Evolutionary conservation across 2,329 filamentous ascomycete genomes (phyloP), one percentile per base, ranked within the genome.

Genomic region (Sclerotinia sclerotiorum): DNA sequence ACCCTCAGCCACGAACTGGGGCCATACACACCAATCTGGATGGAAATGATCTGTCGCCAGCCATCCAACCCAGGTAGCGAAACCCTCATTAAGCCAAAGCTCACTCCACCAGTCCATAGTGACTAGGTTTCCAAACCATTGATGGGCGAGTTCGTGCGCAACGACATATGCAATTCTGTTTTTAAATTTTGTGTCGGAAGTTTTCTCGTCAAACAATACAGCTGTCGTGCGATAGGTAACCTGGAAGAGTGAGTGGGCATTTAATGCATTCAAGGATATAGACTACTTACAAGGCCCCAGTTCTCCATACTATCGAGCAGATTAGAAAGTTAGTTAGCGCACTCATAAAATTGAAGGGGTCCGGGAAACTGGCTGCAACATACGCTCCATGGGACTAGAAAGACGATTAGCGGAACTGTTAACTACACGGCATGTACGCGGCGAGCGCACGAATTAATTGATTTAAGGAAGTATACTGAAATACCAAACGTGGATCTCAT

Each of bases 61-160:
- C 94, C 94, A 99, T 65, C 94, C 95, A 55, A 97, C 94, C 94
- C 94, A 98, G 3, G 95, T 99, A 54, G 95, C 95, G 77, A 99
- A 99, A 17, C 94, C 94, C 80, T 98, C 94, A 76, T 97, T 97
- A 65, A 97, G 85, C 93, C 93, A 97, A 52, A 95, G 85, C 81
- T 96, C 91, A 77, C 90, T 92, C 92, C 92, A 95, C 93, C 93
- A 97, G 79, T 97, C 92, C 93, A 97, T 97, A 7, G 94, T 97
- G 55, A 97, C 93, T 15, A 97, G 85, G 79, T 97, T 96, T 49
- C 93, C 93, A 75, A 97, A 97, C 94, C 94, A 97, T 81, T 97
- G 93, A 77, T 97, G 93, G 68, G 94, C 95, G 71, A 99, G 85
- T 80, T 99, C 95, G 80, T 99, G 95, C n/a, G 95, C 94, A 63